Percentiles rank a stretch among this genome's conserved stretches.
Conservation (phyloP, 2,329 filamentous ascomycete genomes). For the Aspergillus sp. region DNA sequence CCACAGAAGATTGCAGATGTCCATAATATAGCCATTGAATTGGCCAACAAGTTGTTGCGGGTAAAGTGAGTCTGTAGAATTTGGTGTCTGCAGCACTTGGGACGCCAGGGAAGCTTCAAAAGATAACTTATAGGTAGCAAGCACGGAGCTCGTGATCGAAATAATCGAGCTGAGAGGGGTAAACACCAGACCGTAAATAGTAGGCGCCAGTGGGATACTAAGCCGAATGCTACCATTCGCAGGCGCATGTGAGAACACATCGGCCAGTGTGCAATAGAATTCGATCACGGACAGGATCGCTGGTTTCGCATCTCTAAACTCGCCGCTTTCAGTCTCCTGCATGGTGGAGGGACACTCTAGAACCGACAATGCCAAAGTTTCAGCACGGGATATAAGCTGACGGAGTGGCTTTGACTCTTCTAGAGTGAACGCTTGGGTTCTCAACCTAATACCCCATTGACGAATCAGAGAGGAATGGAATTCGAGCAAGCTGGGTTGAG, state of each 20-base stretch:
- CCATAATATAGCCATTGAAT: constrained; percentile 84
- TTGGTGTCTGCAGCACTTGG: constrained; percentile 31
- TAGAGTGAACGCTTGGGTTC: constrained; percentile 23
- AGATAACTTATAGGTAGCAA: constrained; percentile 70
- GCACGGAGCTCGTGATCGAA: constrained; percentile 66
- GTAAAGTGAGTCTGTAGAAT: constrained; percentile 42
- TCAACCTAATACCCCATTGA: constrained; percentile 46
- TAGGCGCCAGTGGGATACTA: constrained; percentile 62
- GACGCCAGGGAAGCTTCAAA: constrained; percentile 63
- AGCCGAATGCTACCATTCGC: constrained; percentile 60
- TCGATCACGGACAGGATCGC: constrained; percentile 57
- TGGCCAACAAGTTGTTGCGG: constrained; percentile 60
- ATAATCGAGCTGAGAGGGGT: constrained; percentile 60
- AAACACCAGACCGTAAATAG: constrained; percentile 72
- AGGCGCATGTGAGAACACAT: constrained; percentile 52
- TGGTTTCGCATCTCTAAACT: constrained; percentile 19
- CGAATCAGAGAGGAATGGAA: constrained; percentile 68
- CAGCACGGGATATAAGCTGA: constrained; percentile 51
- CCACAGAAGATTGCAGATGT: constrained; percentile 82
- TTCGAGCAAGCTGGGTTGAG: constrained; percentile 59
- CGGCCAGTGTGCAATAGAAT: constrained; percentile 65
- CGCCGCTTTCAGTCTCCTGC: constrained; percentile 8
- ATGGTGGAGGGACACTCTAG: constrained; percentile 51
- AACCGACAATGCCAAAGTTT: constrained; percentile 56
- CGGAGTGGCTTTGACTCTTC: constrained; percentile 31